phyloP scores from a whole-genome alignment of 768 basidiomycete species.

The Kwoniella bestiolae region DNA sequence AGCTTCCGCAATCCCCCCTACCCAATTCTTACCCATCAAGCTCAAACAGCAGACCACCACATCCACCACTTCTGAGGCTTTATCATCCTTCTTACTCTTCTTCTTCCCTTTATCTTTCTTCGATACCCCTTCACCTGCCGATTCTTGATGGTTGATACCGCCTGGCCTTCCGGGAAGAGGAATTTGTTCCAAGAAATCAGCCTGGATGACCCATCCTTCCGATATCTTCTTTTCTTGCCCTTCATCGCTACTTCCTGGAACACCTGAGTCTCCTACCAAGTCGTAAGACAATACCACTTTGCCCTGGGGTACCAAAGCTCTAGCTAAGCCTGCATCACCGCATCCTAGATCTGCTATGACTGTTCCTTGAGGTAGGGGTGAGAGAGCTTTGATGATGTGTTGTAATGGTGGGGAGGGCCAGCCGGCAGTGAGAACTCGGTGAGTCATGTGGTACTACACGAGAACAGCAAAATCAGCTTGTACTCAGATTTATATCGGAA shows the following conservation, averaged over 20 bases:
- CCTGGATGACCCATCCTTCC: slow-evolving; percentile 75
- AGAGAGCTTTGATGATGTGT: slow-evolving; percentile 71
- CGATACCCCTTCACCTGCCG: background rate
- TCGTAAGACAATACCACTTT: slow-evolving; percentile 56
- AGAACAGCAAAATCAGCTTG: background rate
- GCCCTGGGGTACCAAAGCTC: slow-evolving; percentile 70
- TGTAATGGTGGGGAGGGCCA: slow-evolving; percentile 96
- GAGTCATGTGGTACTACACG: slow-evolving; percentile 84
- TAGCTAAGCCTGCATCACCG: slow-evolving; percentile 88
- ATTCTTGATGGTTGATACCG: slow-evolving; percentile 21
- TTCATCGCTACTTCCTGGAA: slow-evolving; percentile 82
- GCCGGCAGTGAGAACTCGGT: slow-evolving; percentile 83
- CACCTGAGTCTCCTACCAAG: slow-evolving; percentile 59
- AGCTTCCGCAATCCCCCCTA: slow-evolving; percentile 83
- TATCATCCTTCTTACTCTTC: slow-evolving; percentile 62
- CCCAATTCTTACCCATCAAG: slow-evolving; percentile 97
- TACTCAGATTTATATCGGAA: background rate
- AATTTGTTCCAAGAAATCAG: slow-evolving; percentile 79
- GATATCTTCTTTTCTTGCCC: slow-evolving; percentile 6
- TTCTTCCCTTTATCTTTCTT: slow-evolving; percentile 60
- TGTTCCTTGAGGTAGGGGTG: slow-evolving; percentile 67
- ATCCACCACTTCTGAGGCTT: slow-evolving; percentile 79
- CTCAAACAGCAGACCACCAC: slow-evolving; percentile 92
- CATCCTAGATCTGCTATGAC: slow-evolving; percentile 93
- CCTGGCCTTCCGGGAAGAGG: slow-evolving; percentile 74